phyloP scores from a whole-genome alignment of 2,329 filamentous ascomycete genomes.

The Orbilia javanica region DNA sequence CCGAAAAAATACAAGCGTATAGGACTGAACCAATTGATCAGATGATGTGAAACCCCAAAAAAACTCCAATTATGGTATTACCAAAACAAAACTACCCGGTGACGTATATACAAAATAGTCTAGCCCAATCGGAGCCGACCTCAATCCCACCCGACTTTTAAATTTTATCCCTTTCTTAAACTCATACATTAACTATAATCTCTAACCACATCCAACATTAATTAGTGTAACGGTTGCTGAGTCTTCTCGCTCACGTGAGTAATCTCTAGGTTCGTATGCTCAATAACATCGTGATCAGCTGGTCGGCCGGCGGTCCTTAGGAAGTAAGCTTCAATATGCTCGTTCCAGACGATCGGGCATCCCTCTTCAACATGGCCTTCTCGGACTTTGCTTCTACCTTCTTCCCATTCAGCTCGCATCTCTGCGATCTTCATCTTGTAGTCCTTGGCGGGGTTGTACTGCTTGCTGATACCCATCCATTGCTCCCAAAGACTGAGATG shows the following conservation, averaged over 20 bases:
- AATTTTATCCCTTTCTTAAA: neutral
- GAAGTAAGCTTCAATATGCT: slow-evolving; percentile 51
- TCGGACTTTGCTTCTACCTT: slow-evolving; percentile 28
- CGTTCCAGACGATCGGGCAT: slow-evolving; percentile 30
- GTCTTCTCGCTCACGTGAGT: slow-evolving; percentile 27
- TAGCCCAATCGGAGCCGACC: neutral
- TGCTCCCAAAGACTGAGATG: slow-evolving; percentile 93
- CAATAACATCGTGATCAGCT: slow-evolving; percentile 11
- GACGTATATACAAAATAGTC: neutral
- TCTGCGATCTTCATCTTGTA: slow-evolving; percentile 87
- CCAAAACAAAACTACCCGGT: neutral
- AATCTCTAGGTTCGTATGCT: slow-evolving; percentile 21
- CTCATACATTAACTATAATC: slow-evolving; percentile 2
- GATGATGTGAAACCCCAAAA: neutral
- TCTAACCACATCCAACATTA: neutral
- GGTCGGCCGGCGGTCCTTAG: slow-evolving; percentile 3
- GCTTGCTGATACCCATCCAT: slow-evolving; percentile 79
- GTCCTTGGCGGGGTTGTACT: slow-evolving; percentile 85
- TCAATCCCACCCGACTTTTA: neutral
- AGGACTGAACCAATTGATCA: too few relatives aligned
- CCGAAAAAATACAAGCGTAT: neutral
- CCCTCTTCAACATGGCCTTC: slow-evolving; percentile 33
- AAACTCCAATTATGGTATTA: slow-evolving; percentile 21
- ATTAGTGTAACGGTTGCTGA: neutral
- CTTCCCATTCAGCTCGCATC: slow-evolving; percentile 75